Evolutionary conservation across 1,284 basidiomycete genomes (phyloP).

Genomic region (Termitomyces sp.): DNA sequence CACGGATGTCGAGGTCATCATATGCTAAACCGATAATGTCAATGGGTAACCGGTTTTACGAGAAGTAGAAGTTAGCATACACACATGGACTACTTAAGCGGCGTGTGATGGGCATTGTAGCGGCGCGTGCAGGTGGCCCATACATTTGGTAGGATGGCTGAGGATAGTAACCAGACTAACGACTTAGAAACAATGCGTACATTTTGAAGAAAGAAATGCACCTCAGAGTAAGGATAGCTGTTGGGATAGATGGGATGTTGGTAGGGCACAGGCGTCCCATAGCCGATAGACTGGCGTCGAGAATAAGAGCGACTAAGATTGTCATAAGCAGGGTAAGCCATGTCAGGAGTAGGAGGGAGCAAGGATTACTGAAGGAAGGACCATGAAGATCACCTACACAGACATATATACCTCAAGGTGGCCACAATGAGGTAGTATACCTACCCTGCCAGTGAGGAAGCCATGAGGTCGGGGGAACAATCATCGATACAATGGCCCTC

Average conservation of each 20-base stretch:
- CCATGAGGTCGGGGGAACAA: slow-evolving; percentile 15
- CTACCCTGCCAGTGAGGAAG: slow-evolving; percentile 7
- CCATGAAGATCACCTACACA: slow-evolving; percentile 8
- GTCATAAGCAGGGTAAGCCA: slow-evolving; percentile 36
- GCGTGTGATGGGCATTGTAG: slow-evolving; percentile 24
- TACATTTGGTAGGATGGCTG: slow-evolving; percentile 28
- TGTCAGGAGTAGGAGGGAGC: slow-evolving; percentile 22
- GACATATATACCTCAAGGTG: slow-evolving; percentile 17
- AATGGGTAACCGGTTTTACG: not conserved
- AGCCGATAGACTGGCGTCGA: slow-evolving; percentile 24
- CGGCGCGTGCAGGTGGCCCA: slow-evolving; percentile 21
- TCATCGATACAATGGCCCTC: slow-evolving; percentile 7
- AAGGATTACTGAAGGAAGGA: not conserved
- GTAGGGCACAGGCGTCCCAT: slow-evolving; percentile 25
- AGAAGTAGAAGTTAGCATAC: slow-evolving; percentile 7
- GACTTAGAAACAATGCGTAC: not conserved
- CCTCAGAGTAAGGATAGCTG: slow-evolving; percentile 11
- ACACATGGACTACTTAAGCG: slow-evolving; percentile 33
- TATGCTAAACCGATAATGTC: slow-evolving; percentile 34
- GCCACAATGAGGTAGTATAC: slow-evolving; percentile 13
- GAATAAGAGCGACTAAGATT: slow-evolving; percentile 26
- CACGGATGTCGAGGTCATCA: slow-evolving; percentile 39
- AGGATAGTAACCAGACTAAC: slow-evolving; percentile 14
- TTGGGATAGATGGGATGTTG: slow-evolving; percentile 22
- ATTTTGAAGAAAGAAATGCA: slow-evolving; percentile 2